These are phyloP conservation scores for Brassica nigra DNA, from an alignment of 345 rosid species.

Conservation along the genomic window DNA sequence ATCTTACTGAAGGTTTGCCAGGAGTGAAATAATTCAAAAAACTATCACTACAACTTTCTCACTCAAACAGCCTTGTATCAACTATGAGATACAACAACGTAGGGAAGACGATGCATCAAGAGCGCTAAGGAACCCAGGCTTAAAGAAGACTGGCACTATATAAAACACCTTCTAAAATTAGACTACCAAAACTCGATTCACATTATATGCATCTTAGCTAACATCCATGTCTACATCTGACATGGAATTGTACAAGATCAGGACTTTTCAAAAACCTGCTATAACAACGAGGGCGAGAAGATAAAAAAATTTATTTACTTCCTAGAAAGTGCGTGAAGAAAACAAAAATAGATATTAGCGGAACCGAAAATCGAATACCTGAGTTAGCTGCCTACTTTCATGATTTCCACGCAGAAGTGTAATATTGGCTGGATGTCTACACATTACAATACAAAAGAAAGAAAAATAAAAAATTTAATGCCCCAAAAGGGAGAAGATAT, in stretches of 20 bases:
- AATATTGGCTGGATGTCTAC: slow-evolving; percentile 92
- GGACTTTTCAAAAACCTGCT: slow-evolving; percentile 28
- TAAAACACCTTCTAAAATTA: slow-evolving; percentile 32
- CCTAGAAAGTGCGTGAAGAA: slow-evolving; percentile 1
- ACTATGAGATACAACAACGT: not conserved
- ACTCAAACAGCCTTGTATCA: slow-evolving; percentile 1
- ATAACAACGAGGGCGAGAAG: slow-evolving; percentile 23
- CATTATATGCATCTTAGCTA: slow-evolving; percentile 36
- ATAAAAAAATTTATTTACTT: not conserved
- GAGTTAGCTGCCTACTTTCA: slow-evolving; percentile 99
- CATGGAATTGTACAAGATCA: slow-evolving; percentile 29
- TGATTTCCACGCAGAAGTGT: slow-evolving; percentile 99
- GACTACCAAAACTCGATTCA: slow-evolving; percentile 30
- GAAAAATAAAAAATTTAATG: not conserved
- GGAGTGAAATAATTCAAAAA: not conserved
- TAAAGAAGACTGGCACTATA: slow-evolving; percentile 21
- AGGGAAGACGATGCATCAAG: slow-evolving; percentile 6
- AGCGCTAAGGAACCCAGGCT: slow-evolving; percentile 6
- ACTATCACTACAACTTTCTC: not conserved
- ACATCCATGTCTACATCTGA: slow-evolving; percentile 31
- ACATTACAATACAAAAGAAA: slow-evolving; percentile 22
- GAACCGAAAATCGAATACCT: slow-evolving; percentile 54
- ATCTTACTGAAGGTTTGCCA: not conserved
- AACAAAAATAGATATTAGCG: not conserved
- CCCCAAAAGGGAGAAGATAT: not conserved